phyloP scores from a whole-genome alignment of 306 rosid genomes.

The Trifolium repens region DNA sequence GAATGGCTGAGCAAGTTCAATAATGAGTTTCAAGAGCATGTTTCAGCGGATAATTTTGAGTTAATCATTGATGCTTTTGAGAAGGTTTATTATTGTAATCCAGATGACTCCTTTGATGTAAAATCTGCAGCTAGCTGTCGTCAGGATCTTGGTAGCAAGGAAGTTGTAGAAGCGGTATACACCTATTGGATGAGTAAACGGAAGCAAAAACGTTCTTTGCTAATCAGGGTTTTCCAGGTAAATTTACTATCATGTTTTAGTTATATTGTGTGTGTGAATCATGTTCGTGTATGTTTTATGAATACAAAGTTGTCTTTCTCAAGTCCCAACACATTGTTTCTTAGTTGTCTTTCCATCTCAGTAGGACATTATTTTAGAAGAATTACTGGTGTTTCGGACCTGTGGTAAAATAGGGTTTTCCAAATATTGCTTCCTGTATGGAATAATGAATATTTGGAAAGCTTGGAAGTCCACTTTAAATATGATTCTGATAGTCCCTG shows the following conservation, averaged over 20 bases:
- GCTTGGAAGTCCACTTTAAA: neutral
- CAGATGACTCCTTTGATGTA: constrained; percentile 63
- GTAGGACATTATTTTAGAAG: neutral
- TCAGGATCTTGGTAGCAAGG: constrained; percentile 55
- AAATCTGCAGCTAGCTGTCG: constrained; percentile 49
- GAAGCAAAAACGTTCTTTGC: constrained; percentile 58
- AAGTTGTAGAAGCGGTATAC: constrained; percentile 64
- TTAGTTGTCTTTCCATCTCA: constrained; percentile 22
- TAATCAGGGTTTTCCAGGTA: constrained; percentile 85
- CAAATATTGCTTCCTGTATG: neutral
- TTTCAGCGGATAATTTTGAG: constrained; percentile 75
- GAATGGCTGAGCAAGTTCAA: constrained; percentile 72
- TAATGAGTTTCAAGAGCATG: constrained; percentile 45
- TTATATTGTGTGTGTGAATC: neutral
- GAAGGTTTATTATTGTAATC: constrained; percentile 61
- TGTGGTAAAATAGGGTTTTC: neutral
- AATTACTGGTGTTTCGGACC: neutral
- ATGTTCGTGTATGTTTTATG: neutral
- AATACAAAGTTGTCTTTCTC: neutral
- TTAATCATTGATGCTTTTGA: constrained; percentile 75
- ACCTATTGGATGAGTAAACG: constrained; percentile 75
- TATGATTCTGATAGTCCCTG: neutral
- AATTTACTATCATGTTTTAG: constrained; percentile 35
- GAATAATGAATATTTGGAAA: neutral
- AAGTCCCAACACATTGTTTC: neutral